Evolutionary conservation across 805 yeast genomes (phyloP), one percentile per base, ranked within the genome.

Genomic region (Brettanomyces sp.): DNA sequence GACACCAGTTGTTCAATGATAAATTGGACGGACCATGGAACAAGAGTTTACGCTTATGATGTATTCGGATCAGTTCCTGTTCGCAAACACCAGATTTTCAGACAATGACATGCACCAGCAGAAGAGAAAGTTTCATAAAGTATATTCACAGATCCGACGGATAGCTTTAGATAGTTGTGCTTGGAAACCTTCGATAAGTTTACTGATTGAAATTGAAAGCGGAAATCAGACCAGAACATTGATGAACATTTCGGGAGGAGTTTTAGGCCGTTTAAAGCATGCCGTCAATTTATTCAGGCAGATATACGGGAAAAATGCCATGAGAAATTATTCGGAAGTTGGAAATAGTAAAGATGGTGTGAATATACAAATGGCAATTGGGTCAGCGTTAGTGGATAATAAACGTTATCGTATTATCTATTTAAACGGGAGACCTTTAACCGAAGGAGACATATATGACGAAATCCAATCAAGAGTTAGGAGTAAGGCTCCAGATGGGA

Each of bases 21-120:
- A 28, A 28, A 9, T 9, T 28, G 9, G 11, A 3, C 11, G 32
- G 32, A 9, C 11, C 32, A 22, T 12, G 44, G 44, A 13, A 42
- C 45, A 2, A 9, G n/a, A 9, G 39, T 42, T 18, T 18, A 24
- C 5, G 30, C 36, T 5, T 21, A 24, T 5, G 42, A 47, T 35
- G 44, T 44, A 13, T 28, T 35, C 23, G 44, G 39, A 13, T 12
- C 36, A 12, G 12, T 34, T 13, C 37, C 42, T 24, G 45, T 33
- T 3, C 35, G 35, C 8, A 25, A 33, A 22, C 11, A 9, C 2
- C n/a, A 11, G 36, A 13, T n/a, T 12, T 36, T 24, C 42, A 39
- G 12, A 9, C n/a, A 39, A 39, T 14, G 34, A 39, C 5, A 18
- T 23, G 7, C 4, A 28, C 2, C 3, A 24, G 14, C 13, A 8